Base-by-base conservation (phyloP, 768 basidiomycete genomes). In the Xanthoconium purpureum region DNA sequence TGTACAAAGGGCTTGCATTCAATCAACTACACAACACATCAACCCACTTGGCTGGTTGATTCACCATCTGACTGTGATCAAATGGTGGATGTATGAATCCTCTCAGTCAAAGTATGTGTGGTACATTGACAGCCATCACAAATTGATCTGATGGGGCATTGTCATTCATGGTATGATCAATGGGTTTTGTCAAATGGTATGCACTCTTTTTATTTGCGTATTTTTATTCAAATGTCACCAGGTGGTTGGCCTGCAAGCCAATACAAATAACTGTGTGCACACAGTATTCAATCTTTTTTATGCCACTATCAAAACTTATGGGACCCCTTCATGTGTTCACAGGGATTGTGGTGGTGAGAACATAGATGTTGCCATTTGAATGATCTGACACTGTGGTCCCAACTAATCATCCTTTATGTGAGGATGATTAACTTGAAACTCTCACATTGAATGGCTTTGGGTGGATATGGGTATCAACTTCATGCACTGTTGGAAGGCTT, bases 391-490 rank as follows among this genome's bases (percentile, higher is more conserved):
- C 10, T 46, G 36, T 37, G 71, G 73, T 1, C 42, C 61, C 0
- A 66, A 72, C 15, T 33, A 48, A 1, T 46, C 57, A 2, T 69
- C 64, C 0, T 74, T 71, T 35, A 40, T 75, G 14, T 74, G 69
- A 68, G 69, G 64, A 36, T 70, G 69, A 11, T 80, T 75, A 0
- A 76, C 75, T 0, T 57, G 63, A 7, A 83, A 81, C 51, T 75
- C 74, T 0, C 62, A 70, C 0, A 80, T 80, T 57, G 78, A 82
- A 57, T 39, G 68, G 0, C 61, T 81, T 0, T 80, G 79, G 78
- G 71, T 78, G 4, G 74, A 80, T 39, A 66, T 76, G 30, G 75
- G 76, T 0, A 48, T 50, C 0, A 69, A 76, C 6, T 80, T 81
- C 69, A 71, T 61, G 2, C 61, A 63, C 3, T 32, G 17, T n/a